A percentile compares a stretch with the other conserved stretches of the same genome.
Evolutionary conservation across 306 rosid species (phyloP).

Genomic region (Pyrus betulifolia): DNA sequence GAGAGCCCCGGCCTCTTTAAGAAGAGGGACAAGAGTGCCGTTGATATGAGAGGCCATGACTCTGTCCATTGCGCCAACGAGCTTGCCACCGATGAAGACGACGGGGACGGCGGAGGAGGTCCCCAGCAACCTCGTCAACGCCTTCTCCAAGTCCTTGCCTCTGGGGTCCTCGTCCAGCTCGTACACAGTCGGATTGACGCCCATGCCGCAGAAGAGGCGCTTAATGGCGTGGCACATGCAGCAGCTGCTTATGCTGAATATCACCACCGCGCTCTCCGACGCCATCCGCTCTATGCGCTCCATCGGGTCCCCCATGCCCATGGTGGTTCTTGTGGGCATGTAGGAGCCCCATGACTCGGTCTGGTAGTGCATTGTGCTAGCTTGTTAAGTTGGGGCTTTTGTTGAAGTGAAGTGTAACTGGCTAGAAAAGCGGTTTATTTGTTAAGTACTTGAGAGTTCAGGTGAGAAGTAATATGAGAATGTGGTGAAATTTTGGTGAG

Average conservation of each 20-base stretch:
- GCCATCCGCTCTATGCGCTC: slow-evolving; percentile 58
- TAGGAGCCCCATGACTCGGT: slow-evolving; percentile 45
- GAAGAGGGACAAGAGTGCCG: slow-evolving; percentile 85
- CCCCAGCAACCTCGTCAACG: slow-evolving; percentile 46
- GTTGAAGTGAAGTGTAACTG: not conserved
- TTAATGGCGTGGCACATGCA: slow-evolving; percentile 96
- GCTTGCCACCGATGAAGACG: slow-evolving; percentile 80
- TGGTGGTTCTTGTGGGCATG: slow-evolving; percentile 20
- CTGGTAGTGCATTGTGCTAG: slow-evolving; percentile 49
- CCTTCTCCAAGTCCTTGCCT: slow-evolving; percentile 56
- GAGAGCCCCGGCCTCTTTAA: slow-evolving; percentile 83
- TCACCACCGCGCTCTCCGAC: slow-evolving; percentile 74
- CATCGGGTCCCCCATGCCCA: slow-evolving; percentile 27
- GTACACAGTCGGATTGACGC: slow-evolving; percentile 68
- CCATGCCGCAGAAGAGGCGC: slow-evolving; percentile 83
- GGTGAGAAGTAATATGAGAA: not conserved
- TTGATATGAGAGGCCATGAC: slow-evolving; percentile 85
- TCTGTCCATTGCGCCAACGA: slow-evolving; percentile 72
- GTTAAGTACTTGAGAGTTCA: not conserved
- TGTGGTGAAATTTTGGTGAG: slow-evolving; percentile 10
- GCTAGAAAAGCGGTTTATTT: too few species aligned
- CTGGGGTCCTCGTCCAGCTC: slow-evolving; percentile 64
- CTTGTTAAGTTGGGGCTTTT: too few species aligned
- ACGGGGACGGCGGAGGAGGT: slow-evolving; percentile 48
- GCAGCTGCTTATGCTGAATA: slow-evolving; percentile 67